Evolutionary conservation across 140 eudicot species (phyloP).

Genomic region (Cichorium intybus): DNA sequence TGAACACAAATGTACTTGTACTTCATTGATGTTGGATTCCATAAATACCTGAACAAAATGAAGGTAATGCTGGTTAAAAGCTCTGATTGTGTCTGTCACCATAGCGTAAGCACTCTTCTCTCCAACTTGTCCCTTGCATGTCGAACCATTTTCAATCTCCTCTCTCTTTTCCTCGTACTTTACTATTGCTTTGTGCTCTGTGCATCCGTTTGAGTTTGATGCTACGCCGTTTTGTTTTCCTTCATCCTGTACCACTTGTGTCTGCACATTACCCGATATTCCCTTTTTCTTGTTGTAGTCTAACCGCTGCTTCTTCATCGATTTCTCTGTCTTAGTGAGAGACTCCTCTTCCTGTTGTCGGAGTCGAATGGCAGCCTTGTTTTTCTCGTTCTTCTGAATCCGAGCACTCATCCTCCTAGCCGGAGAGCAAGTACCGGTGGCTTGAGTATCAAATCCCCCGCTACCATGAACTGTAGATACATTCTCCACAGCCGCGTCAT

Average conservation of each 20-base stretch:
- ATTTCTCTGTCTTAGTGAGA: slow-evolving; percentile 8
- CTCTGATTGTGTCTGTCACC: slow-evolving; percentile 65
- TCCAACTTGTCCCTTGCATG: not conserved
- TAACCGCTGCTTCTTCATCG: slow-evolving; percentile 15
- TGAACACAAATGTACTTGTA: not conserved
- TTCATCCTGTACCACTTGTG: slow-evolving; percentile 3
- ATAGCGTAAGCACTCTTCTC: slow-evolving; percentile 40
- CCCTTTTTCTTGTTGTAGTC: slow-evolving; percentile 5
- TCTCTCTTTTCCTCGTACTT: not conserved
- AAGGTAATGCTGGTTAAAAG: slow-evolving; percentile 53
- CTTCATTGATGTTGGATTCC: not conserved
- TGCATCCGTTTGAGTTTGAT: not conserved
- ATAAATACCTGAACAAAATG: slow-evolving; percentile 66
- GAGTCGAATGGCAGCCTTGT: slow-evolving; percentile 11
- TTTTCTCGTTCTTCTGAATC: slow-evolving; percentile 19
- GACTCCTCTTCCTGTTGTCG: slow-evolving; percentile 24
- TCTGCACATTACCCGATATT: slow-evolving; percentile 9
- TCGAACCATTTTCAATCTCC: slow-evolving; percentile 1
- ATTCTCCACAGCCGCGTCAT: not conserved
- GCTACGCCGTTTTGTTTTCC: not conserved
- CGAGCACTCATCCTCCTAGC: slow-evolving; percentile 41
- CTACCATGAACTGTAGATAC: not conserved
- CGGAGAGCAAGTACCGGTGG: not conserved
- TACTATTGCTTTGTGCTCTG: not conserved
- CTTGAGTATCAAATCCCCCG: not conserved